Evolutionary conservation across 352 stramenopile genomes (phyloP).

Genomic region (Phytopythium aichiense): DNA sequence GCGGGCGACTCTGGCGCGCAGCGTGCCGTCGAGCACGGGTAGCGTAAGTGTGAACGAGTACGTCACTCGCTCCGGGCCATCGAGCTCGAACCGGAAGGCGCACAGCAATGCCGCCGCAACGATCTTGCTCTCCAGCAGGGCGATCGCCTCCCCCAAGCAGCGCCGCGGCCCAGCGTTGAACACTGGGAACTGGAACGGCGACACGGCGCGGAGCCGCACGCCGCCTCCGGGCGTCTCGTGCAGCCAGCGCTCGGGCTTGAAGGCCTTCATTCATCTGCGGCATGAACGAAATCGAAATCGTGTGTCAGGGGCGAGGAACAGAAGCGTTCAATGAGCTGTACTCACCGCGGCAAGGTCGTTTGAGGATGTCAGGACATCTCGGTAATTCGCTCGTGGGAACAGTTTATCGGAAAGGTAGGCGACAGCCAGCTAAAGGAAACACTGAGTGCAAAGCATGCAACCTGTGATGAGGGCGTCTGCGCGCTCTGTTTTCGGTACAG

Average conservation of each 20-base stretch:
- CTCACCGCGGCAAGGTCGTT: constrained; percentile 25
- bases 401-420: too few species aligned
- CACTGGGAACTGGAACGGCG: constrained; percentile 53
- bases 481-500: too few species aligned
- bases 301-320: background rate
- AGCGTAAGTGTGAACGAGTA: constrained; percentile 50
- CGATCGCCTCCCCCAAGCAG: constrained; percentile 69
- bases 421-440: too few species aligned
- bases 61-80: constrained; percentile 24
- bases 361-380: constrained; percentile 13
- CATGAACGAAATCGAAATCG: background rate
- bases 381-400: too few species aligned
- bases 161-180: constrained; percentile 68
- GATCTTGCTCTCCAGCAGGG: constrained; percentile 82
- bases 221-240: constrained; percentile 18
- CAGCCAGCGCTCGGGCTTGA: constrained; percentile 68
- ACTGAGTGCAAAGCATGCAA: too few species aligned
- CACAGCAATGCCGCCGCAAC: constrained; percentile 45
- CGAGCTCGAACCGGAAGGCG: constrained; percentile 54
- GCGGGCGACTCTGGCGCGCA: background rate
- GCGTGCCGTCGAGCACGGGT: constrained; percentile 13
- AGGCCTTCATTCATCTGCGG: constrained; percentile 54
- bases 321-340: background rate
- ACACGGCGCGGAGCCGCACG: constrained; percentile 26
- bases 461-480: too few species aligned